These are phyloP conservation scores for Rhizopogon parksii DNA, from an alignment of 1,284 basidiomycete genomes.

Conservation along the genomic window DNA sequence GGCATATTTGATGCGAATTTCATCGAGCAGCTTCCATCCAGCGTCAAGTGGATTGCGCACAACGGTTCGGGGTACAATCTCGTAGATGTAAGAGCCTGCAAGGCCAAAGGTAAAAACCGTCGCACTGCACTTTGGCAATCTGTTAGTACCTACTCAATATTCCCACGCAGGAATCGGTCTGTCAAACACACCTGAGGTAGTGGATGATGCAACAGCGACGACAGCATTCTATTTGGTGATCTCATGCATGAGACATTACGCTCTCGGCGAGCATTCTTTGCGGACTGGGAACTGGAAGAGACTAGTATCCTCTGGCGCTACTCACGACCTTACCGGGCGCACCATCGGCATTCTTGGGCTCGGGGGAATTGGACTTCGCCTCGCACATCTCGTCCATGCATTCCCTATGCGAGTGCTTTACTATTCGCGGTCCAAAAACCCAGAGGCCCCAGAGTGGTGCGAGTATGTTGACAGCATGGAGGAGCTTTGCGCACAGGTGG, in stretches of 20 bases:
- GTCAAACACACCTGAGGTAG: conserved; percentile 81
- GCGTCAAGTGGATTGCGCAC: conserved; percentile 77
- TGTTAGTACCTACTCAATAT: neutral
- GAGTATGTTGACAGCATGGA: conserved; percentile 69
- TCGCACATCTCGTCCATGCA: conserved; percentile 57
- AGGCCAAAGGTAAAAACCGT: conserved; percentile 45
- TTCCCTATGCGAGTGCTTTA: conserved; percentile 85
- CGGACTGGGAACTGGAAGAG: conserved; percentile 49
- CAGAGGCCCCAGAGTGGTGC: conserved; percentile 58
- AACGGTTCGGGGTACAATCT: conserved; percentile 84
- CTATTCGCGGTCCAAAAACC: conserved; percentile 58
- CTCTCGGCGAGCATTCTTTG: conserved; percentile 61
- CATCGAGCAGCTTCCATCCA: conserved; percentile 47
- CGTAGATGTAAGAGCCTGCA: conserved; percentile 70
- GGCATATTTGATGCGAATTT: conserved; percentile 75
- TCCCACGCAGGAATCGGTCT: conserved; percentile 58
- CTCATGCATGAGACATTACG: conserved; percentile 71
- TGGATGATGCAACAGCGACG: conserved; percentile 84
- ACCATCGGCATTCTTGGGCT: conserved; percentile 81
- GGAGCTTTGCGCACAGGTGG: conserved; percentile 66
- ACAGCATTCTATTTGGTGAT: conserved; percentile 79
- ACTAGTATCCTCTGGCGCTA: conserved; percentile 34
- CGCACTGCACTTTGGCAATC: neutral
- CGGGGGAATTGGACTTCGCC: conserved; percentile 73
- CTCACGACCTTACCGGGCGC: conserved; percentile 69